phyloP scores from a whole-genome alignment of 2,329 filamentous ascomycete genomes.

The Pseudocercospora musae region DNA sequence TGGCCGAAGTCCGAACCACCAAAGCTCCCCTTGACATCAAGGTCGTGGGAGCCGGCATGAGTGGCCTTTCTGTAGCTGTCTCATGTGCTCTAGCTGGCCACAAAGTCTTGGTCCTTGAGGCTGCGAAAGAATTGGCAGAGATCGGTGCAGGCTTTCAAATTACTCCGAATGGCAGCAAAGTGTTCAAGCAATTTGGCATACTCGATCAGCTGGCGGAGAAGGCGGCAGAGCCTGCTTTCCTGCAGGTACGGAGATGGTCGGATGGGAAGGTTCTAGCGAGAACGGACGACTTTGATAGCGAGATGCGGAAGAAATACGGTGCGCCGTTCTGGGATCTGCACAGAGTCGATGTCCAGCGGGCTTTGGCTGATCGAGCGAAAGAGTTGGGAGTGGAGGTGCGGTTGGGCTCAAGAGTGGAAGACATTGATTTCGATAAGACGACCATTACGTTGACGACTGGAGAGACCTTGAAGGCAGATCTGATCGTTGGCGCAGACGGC shows the following conservation, averaged over 20 bases:
- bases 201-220: constrained; percentile 41
- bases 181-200: constrained; percentile 51
- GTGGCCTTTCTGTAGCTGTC: constrained; percentile 34
- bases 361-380: constrained; percentile 50
- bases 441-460: constrained; percentile 43
- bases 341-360: constrained; percentile 58
- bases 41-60: constrained; percentile 36
- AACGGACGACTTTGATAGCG: constrained; percentile 52
- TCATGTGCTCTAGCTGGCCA: constrained; percentile 35
- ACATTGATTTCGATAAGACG: constrained; percentile 49
- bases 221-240: constrained; percentile 45
- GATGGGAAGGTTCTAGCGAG: constrained; percentile 47
- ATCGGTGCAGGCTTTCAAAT: constrained; percentile 55
- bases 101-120: constrained; percentile 34
- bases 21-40: constrained; percentile 29
- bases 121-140: constrained; percentile 42
- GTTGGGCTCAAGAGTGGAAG: constrained; percentile 48
- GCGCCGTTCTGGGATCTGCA: constrained; percentile 61
- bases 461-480: constrained; percentile 46
- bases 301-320: constrained; percentile 54
- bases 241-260: constrained; percentile 55
- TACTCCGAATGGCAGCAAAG: constrained; percentile 41
- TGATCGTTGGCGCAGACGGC: constrained; percentile 63
- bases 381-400: constrained; percentile 53
- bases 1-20: constrained; percentile 16